Conservation (phyloP, 257 asterid species). For the Penstemon davidsonii region DNA sequence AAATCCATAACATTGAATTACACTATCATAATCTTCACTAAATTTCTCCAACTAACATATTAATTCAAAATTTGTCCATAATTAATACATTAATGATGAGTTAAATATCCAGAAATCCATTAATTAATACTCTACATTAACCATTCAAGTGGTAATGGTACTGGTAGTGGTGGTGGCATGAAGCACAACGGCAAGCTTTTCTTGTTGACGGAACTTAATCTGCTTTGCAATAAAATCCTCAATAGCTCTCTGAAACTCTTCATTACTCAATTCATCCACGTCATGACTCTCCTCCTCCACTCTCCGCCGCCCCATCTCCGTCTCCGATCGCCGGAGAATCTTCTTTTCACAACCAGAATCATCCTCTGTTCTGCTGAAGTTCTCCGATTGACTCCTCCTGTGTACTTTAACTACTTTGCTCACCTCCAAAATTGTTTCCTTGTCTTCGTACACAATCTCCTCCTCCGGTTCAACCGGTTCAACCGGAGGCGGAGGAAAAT, state of each 20-base stretch:
- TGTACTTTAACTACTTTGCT: conserved; percentile 22
- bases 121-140: too few relatives aligned
- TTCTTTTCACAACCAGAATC: conserved; percentile 23
- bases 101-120: too few relatives aligned
- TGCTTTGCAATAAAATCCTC: conserved; percentile 82
- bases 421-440: conserved; percentile 39
- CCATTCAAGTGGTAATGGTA: neutral
- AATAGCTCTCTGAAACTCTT: conserved; percentile 70
- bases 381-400: conserved; percentile 35
- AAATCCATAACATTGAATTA: too few relatives aligned
- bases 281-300: conserved; percentile 33
- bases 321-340: conserved; percentile 57
- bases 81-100: too few relatives aligned
- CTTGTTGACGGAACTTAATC: conserved; percentile 64
- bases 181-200: conserved; percentile 60
- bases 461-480: too few relatives aligned
- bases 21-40: too few relatives aligned
- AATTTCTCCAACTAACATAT: too few relatives aligned
- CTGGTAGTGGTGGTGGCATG: conserved; percentile 26
- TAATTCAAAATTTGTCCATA: too few relatives aligned
- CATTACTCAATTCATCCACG: conserved; percentile 59
- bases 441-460: conserved; percentile 38
- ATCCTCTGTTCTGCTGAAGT: neutral
- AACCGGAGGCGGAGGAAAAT: neutral
- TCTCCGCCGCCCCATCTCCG: conserved; percentile 39